Percentiles rank a stretch among this genome's conserved stretches.
Evolutionary conservation across 2,329 filamentous ascomycete genomes (phyloP).

Genomic region (Decorospora gaudefroyi): DNA sequence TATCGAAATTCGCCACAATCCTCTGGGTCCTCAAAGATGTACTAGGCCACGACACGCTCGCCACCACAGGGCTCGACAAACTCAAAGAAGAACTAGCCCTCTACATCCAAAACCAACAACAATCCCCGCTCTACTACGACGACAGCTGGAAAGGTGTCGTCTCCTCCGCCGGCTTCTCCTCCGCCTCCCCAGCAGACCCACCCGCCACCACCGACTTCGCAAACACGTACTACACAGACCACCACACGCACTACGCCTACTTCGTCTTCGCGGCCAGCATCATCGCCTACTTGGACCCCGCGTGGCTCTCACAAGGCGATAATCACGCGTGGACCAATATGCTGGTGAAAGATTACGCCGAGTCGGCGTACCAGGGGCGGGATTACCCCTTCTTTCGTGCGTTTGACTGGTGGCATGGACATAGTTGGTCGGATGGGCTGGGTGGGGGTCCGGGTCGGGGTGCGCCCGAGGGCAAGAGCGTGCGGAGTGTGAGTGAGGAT

Average conservation of each 20-base stretch:
- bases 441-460: slow-evolving; percentile 71
- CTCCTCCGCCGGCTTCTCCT: slow-evolving; percentile 76
- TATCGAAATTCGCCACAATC: slow-evolving; percentile 51
- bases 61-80: slow-evolving; percentile 56
- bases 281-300: slow-evolving; percentile 76
- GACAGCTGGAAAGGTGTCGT: slow-evolving; percentile 78
- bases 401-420: slow-evolving; percentile 95
- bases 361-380: slow-evolving; percentile 68
- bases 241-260: slow-evolving; percentile 74
- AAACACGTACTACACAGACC: slow-evolving; percentile 75
- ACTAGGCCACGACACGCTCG: slow-evolving; percentile 59
- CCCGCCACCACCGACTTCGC: slow-evolving; percentile 81
- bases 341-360: slow-evolving; percentile 81
- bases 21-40: slow-evolving; percentile 57
- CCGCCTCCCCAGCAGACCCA: slow-evolving; percentile 72
- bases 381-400: slow-evolving; percentile 77
- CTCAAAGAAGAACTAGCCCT: slow-evolving; percentile 53
- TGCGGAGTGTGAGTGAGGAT: slow-evolving; percentile 91
- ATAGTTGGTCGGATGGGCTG: slow-evolving; percentile 87
- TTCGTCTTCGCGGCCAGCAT: slow-evolving; percentile 85
- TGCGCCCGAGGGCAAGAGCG: too few relatives aligned
- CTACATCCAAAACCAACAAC: slow-evolving; percentile 54
- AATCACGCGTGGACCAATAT: slow-evolving; percentile 83
- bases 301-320: slow-evolving; percentile 64
- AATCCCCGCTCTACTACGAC: slow-evolving; percentile 61